Percentiles rank a stretch among this genome's conserved stretches.
Evolutionary conservation across 2,329 filamentous ascomycete genomes (phyloP).

Genomic region (Calonectria ilicicola): DNA sequence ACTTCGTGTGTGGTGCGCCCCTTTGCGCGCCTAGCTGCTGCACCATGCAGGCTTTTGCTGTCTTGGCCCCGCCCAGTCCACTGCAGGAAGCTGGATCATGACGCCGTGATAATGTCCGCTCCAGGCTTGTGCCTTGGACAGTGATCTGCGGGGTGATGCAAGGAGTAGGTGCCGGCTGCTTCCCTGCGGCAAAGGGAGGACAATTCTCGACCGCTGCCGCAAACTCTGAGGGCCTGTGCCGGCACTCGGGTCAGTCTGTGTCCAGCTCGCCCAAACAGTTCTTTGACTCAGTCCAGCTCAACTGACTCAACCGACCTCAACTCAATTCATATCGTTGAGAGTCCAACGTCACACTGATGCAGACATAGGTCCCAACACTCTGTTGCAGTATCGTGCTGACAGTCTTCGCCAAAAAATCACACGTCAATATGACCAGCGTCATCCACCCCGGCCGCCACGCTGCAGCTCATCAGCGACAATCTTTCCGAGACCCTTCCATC

Average conservation of each 20-base stretch:
- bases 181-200: not conserved
- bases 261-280: not conserved
- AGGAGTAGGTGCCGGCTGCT: slow-evolving; percentile 3
- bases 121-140: not conserved
- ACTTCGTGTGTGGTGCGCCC: not conserved
- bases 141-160: slow-evolving; percentile 8
- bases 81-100: not conserved
- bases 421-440: slow-evolving; percentile 16
- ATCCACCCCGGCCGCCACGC: slow-evolving; percentile 16
- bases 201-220: not conserved
- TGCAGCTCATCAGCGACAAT: slow-evolving; percentile 24
- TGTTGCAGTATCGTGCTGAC: not conserved
- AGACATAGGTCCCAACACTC: not conserved
- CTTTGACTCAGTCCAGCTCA: not conserved
- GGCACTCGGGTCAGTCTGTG: not conserved
- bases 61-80: slow-evolving; percentile 13
- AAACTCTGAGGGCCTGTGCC: slow-evolving; percentile 5
- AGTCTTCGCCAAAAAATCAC: not conserved
- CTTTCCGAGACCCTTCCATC: not conserved
- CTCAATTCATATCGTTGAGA: slow-evolving; percentile 3
- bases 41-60: slow-evolving; percentile 6
- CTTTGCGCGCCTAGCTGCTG: not conserved
- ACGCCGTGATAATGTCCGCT: slow-evolving; percentile 8
- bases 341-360: not conserved
- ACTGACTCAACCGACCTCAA: not conserved